These are phyloP conservation scores for Hemerocallis citrina DNA, from an alignment of 106 monocot species.

Conservation along the genomic window DNA sequence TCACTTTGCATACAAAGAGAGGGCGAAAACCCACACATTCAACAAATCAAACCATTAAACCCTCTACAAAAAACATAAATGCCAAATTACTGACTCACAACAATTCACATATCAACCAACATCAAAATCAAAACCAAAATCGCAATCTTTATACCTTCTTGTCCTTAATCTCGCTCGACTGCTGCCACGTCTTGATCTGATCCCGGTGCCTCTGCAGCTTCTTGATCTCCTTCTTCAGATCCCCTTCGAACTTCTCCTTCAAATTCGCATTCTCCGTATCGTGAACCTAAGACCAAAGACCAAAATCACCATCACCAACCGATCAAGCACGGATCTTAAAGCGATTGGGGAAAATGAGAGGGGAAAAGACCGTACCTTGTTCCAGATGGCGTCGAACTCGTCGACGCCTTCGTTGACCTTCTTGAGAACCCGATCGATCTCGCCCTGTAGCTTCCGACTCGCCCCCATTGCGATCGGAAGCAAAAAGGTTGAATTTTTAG, in stretches of 20 bases:
- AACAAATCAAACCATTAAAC: no score
- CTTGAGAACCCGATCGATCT: constrained; percentile 67
- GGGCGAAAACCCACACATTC: no score
- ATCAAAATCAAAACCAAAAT: no score
- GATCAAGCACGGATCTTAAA: no score
- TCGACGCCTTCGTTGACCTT: constrained; percentile 56
- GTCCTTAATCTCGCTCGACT: constrained; percentile 13
- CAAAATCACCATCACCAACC: neutral
- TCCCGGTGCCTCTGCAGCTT: constrained; percentile 13
- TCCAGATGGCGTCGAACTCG: constrained; percentile 35
- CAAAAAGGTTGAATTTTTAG: neutral
- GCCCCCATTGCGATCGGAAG: constrained; percentile 37
- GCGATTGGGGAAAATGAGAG: no score
- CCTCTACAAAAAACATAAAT: no score
- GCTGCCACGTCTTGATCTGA: constrained; percentile 14
- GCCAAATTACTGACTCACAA: no score
- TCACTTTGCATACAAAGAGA: no score
- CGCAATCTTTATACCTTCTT: constrained; percentile 2
- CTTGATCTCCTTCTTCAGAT: constrained; percentile 17
- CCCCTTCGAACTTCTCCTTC: constrained; percentile 13
- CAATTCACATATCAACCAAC: no score
- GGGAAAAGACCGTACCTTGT: constrained; percentile 43
- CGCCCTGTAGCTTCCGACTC: constrained; percentile 53
- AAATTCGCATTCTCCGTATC: constrained; percentile 8
- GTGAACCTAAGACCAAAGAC: constrained; percentile 1